Evolutionary conservation across 2,329 filamentous ascomycete genomes (phyloP), one percentile per base, ranked within the genome.

Genomic region (Arthrobotrys pseudoclavata): DNA sequence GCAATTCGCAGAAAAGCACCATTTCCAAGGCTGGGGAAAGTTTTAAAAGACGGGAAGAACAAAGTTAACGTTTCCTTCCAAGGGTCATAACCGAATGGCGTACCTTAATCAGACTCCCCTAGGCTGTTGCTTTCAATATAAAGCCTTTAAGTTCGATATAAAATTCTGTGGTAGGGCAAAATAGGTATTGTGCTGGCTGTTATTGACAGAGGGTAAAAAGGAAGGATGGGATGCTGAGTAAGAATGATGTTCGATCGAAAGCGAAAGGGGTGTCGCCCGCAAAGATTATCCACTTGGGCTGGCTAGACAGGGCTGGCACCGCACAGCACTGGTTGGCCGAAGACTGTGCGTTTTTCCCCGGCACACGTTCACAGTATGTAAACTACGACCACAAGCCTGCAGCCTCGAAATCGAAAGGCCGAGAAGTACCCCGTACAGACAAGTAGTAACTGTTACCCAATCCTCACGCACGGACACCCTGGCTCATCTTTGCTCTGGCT

Each of bases 41-140:
- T 37, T 42, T 60, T 42, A 60, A 26, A 60, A 5, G 37, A 34
- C 45, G n/a, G 55, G 20, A 53, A 53, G 37, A 45, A 48, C 18
- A 71, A 34, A 29, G 34, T 52, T 50, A 69, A 69, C 67, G 67
- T 70, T 70, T 63, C 50, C 48, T 60, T 55, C 20, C 20, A 70
- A 70, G 67, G 67, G 67, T 42, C 55, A 31, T 64, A 71, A 71
- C 57, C 57, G 57, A 71, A 62, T 62, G 34, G 45, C 57, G 60
- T 66, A 72, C 60, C 69, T 72, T 72, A 50, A 29, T 64, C 55
- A 60, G 42, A 60, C 55, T 42, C 34, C 42, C 55, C 34, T 15
- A 24, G 55, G 34, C 55, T 40, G 52, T 37, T 37, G 15, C n/a
- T 20, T 37, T 37, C 52, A 29, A 57, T 57, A 40, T 22, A 60